Evolutionary conservation across 495 filamentous ascomycete genomes (phyloP), one percentile per base, ranked within the genome.

Genomic region (Lichina pygmaea): DNA sequence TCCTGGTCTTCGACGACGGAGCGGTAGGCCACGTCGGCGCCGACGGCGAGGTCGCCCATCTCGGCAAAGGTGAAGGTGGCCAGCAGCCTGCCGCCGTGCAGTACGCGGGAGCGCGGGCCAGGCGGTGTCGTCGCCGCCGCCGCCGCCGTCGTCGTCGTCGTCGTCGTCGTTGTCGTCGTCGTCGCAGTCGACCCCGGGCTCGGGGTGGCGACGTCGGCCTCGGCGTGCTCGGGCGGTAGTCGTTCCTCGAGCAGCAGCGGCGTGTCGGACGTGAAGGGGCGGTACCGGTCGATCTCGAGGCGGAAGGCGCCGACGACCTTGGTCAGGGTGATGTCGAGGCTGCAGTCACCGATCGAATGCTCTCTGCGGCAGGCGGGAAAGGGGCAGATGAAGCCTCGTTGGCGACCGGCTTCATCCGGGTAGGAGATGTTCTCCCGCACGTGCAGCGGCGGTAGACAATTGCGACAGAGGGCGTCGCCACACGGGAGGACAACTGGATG

Each of bases 401-500:
- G 65, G 41, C 83, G 66, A 32, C 67, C 71, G 30, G 68, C 64
- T 4, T 63, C 66, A 34, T 66, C 69, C 0, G 81, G 81, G 59
- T 84, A 92, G 9, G 81, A 73, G 40, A 91, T 77, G 48, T 78
- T 71, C 47, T 61, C 62, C 30, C 82, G 67, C 16, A 58, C 52
- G 50, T 72, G 69, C 6, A 71, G 52, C 33, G 66, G 56, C 7
- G 86, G 85, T 2, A 93, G 60, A 58, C 86, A 94, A 13, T 54
- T 54, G 48, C 69, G 72, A 60, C 86, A 94, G 6, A 92, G 51
- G 7, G 77, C 70, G 55, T 78, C 72, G 4, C 86, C 85, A 54
- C 86, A 94, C 3, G 85, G 85, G 13, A 94, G 62, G 5, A 80
- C 81, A 40, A 81, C 62, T 10, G 86, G 83, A 0, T 66, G 62